These are phyloP conservation scores for Prunus padus DNA, from an alignment of 306 rosid genomes.

Conservation along the genomic window DNA sequence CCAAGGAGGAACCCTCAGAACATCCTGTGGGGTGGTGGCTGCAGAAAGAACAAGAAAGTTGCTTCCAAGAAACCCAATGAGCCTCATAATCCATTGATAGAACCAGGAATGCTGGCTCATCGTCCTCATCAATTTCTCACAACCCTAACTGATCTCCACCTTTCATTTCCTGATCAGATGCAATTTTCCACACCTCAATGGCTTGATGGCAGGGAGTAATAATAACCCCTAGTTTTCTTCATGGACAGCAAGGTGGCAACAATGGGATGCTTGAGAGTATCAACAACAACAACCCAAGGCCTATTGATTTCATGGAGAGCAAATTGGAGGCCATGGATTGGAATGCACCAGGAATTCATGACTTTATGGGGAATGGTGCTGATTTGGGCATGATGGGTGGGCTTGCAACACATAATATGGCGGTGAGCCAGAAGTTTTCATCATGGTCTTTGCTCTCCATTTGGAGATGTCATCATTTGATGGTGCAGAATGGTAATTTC, in stretches of 20 bases:
- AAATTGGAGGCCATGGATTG: slow-evolving; percentile 56
- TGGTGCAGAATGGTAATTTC: slow-evolving; percentile 42
- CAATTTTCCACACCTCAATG: slow-evolving; percentile 61
- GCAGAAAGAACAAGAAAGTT: slow-evolving; percentile 86
- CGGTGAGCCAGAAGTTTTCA: slow-evolving; percentile 36
- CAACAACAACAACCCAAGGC: slow-evolving; percentile 33
- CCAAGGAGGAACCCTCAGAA: slow-evolving; percentile 91
- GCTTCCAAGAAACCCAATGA: slow-evolving; percentile 66
- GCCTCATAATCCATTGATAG: slow-evolving; percentile 10
- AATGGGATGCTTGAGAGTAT: slow-evolving; percentile 37
- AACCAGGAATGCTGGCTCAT: slow-evolving; percentile 30
- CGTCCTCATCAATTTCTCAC: slow-evolving; percentile 35
- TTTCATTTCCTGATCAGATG: slow-evolving; percentile 58
- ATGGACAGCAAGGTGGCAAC: slow-evolving; percentile 27
- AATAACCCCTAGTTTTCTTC: slow-evolving; percentile 58
- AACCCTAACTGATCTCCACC: slow-evolving; percentile 74
- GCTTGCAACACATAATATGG: slow-evolving; percentile 27
- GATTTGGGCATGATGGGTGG: slow-evolving; percentile 44
- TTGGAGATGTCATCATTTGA: slow-evolving; percentile 46
- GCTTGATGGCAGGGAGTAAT: slow-evolving; percentile 40
- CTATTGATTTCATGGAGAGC: slow-evolving; percentile 79
- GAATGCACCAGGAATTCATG: slow-evolving; percentile 45
- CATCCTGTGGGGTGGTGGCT: slow-evolving; percentile 95
- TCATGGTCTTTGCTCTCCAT: slow-evolving; percentile 47
- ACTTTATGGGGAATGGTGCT: slow-evolving; percentile 48